Percentiles rank a stretch among this genome's conserved stretches.
Conservation (phyloP, 805 yeast species). For the Candida ortonii region DNA sequence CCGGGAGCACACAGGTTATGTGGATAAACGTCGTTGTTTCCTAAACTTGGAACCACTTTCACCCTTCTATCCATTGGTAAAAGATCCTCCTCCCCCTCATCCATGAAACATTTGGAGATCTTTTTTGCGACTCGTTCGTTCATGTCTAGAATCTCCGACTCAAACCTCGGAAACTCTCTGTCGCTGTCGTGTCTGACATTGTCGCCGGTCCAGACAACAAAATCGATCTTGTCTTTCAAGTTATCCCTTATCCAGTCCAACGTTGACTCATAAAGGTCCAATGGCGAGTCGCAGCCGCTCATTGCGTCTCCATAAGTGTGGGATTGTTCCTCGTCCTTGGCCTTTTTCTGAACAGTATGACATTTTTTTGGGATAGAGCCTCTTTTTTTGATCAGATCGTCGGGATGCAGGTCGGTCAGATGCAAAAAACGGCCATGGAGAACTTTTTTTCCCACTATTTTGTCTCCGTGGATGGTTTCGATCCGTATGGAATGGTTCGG, state of each 20-base stretch:
- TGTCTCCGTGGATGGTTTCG: constrained; percentile 18
- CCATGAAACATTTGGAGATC: constrained; percentile 53
- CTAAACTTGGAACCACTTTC: constrained; percentile 65
- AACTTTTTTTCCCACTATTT: constrained; percentile 16
- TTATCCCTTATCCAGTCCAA: constrained; percentile 64
- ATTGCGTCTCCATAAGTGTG: constrained; percentile 73
- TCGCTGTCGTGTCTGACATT: constrained; percentile 84
- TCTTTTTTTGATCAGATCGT: constrained; percentile 58
- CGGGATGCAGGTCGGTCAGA: constrained; percentile 85
- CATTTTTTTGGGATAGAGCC: constrained; percentile 50
- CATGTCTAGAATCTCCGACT: constrained; percentile 64
- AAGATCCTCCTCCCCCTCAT: constrained; percentile 35
- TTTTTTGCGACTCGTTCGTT: constrained; percentile 54
- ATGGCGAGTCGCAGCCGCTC: constrained; percentile 76
- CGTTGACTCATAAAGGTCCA: constrained; percentile 57
- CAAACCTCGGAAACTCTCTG: constrained; percentile 69
- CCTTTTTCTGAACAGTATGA: constrained; percentile 44
- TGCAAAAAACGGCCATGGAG: constrained; percentile 81
- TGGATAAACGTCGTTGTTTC: constrained; percentile 87
- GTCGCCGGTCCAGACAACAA: constrained; percentile 90
- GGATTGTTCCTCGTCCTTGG: constrained; percentile 43
- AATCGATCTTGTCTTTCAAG: constrained; percentile 73
- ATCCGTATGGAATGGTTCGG: constrained; percentile 38
- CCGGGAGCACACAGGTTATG: constrained; percentile 84
- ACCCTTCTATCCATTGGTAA: constrained; percentile 32